Percentiles rank a stretch among this genome's conserved stretches.
phyloP scores from a whole-genome alignment of 768 basidiomycete species.

The Arthromyces matolae region DNA sequence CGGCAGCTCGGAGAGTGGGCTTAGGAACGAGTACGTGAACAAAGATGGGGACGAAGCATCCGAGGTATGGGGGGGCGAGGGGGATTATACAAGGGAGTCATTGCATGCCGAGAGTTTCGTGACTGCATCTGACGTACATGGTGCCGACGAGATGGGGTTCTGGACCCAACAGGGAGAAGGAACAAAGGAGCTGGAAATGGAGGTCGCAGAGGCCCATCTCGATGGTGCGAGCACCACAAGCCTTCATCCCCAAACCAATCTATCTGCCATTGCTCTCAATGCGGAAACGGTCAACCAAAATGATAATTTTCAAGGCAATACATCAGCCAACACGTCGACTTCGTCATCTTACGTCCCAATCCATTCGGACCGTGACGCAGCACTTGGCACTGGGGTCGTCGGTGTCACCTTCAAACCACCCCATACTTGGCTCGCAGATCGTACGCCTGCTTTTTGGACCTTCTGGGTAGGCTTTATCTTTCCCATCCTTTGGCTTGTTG shows the following conservation, averaged over 20 bases:
- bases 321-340: slow-evolving; percentile 22
- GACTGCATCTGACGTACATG: slow-evolving; percentile 36
- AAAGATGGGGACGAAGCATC: slow-evolving; percentile 28
- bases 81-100: slow-evolving; percentile 43
- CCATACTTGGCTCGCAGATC: slow-evolving; percentile 18
- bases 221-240: slow-evolving; percentile 1
- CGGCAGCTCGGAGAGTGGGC: slow-evolving; percentile 34
- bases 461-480: slow-evolving; percentile 75
- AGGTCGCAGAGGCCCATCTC: slow-evolving; percentile 10
- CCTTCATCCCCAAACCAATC: slow-evolving; percentile 3
- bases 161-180: not conserved
- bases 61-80: slow-evolving; percentile 23
- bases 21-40: not conserved
- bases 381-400: slow-evolving; percentile 30
- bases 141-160: no score
- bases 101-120: slow-evolving; percentile 56
- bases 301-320: no score
- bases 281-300: no score
- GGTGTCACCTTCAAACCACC: slow-evolving; percentile 31
- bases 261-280: not conserved
- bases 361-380: slow-evolving; percentile 45
- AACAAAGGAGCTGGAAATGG: slow-evolving; percentile 6
- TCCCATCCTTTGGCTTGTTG: slow-evolving; percentile 73
- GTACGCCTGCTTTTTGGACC: slow-evolving; percentile 52
- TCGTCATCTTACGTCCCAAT: slow-evolving; percentile 30